Base-by-base conservation (phyloP, 164 flowering plant genomes). In the Dillenia turbinata region DNA sequence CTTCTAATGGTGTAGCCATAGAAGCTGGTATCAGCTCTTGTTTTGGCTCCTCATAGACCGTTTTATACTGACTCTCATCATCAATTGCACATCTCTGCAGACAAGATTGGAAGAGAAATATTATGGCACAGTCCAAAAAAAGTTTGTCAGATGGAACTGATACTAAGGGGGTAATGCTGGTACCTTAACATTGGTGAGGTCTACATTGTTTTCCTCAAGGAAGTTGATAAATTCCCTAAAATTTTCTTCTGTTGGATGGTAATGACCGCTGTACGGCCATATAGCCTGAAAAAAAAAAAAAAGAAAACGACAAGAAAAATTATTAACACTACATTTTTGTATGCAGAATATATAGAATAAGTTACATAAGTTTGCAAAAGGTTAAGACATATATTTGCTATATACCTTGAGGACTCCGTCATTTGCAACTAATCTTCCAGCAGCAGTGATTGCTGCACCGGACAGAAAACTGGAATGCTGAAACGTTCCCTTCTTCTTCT, bases 211-310 rank as follows among this genome's bases (percentile, higher is more conserved):
- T 17, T 83, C 89, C 57, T 82, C 66, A 3, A 87, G 82, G 71
- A 85, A 87, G 78, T 75, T 68, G 15, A 85, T 73, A 75, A 87
- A 85, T 65, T 85, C 88, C 64, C 12, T 66, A 76, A 87, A 87
- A 64, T 85, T 82, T 66, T 83, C 89, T 62, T 85, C 90, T 11
- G 88, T 85, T 19, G 94, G 94, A 65, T 52, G 90, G 71, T 87
- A 87, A 63, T 85, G 94, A 16, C 94, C 94, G 54, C 94, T 87
- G 62, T 85, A 83, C 2, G 89, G 89, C 90, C 89, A 85, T 26
- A 87, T 77, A 33, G 94, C 90, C 89, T 85, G 68, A 52, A 70
- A 58, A 53, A 44, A 16, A 15, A 22, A 45, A 52, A 24, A 44
- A 45, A 19, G 12, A 48, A 40, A 17, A 44, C 2, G 15, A 57